A percentile compares a stretch with the other conserved stretches of the same genome.
phyloP scores from a whole-genome alignment of 2,329 filamentous ascomycete species.

The Periconia macrospinosa region DNA sequence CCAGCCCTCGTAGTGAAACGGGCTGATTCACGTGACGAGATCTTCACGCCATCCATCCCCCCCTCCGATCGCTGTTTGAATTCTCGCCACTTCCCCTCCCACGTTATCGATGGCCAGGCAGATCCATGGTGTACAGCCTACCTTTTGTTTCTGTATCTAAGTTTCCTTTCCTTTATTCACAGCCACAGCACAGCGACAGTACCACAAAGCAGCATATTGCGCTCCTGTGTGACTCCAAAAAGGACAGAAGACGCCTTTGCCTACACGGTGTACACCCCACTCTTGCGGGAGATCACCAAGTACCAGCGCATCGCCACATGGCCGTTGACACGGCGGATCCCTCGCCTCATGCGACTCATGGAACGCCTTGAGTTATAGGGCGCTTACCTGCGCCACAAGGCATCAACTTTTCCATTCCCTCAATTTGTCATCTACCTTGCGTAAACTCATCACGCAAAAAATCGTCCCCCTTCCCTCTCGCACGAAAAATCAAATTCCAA shows the following conservation, averaged over 20 bases:
- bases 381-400: background rate
- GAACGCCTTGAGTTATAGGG: background rate
- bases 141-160: too few relatives aligned
- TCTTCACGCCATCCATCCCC: background rate
- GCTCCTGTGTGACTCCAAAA: background rate
- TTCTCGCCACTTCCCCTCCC: background rate
- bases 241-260: background rate
- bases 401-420: too few relatives aligned
- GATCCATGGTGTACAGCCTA: background rate
- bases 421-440: too few relatives aligned
- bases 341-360: background rate
- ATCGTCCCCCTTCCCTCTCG: too few relatives aligned
- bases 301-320: background rate
- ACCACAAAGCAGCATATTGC: too few relatives aligned
- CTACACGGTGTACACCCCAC: background rate
- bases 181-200: too few relatives aligned
- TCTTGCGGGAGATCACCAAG: background rate
- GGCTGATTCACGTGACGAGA: background rate
- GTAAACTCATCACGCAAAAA: too few relatives aligned
- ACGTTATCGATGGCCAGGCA: background rate
- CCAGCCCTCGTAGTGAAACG: background rate
- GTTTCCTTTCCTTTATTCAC: too few relatives aligned
- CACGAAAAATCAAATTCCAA: too few relatives aligned
- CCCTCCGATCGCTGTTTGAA: background rate
- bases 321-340: background rate